Conservation (phyloP, 768 basidiomycete genomes). For the Mycena leptocephala region DNA sequence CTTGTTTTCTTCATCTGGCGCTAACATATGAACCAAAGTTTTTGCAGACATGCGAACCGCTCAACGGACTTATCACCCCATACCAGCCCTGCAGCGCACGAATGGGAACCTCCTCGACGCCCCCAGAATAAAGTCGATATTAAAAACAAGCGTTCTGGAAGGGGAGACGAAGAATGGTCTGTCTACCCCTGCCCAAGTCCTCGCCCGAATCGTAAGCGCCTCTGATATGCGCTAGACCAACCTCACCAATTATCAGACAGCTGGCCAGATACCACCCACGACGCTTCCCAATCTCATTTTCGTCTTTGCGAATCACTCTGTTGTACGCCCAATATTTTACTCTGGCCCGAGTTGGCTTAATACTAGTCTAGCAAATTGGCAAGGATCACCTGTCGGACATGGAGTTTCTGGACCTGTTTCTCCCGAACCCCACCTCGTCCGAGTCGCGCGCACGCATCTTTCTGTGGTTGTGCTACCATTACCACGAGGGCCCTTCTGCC, state of each 20-base stretch:
- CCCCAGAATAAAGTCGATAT: slow-evolving; percentile 82
- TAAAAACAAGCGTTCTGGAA: slow-evolving; percentile 73
- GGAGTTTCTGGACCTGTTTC: slow-evolving; percentile 69
- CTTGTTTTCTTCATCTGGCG: slow-evolving; percentile 18
- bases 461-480: slow-evolving; percentile 72
- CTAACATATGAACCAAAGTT: slow-evolving; percentile 57
- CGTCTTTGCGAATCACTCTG: slow-evolving; percentile 74
- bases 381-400: slow-evolving; percentile 50
- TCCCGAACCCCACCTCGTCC: slow-evolving; percentile 63
- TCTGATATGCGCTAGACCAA: slow-evolving; percentile 1
- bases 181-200: slow-evolving; percentile 71
- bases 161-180: slow-evolving; percentile 62
- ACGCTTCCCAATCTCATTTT: slow-evolving; percentile 82
- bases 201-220: slow-evolving; percentile 65
- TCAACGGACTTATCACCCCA: slow-evolving; percentile 84
- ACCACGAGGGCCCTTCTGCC: slow-evolving; percentile 68
- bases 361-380: slow-evolving; percentile 49
- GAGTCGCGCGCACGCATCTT: slow-evolving; percentile 65
- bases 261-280: slow-evolving; percentile 74
- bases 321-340: slow-evolving; percentile 49
- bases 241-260: slow-evolving; percentile 51
- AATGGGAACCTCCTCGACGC: slow-evolving; percentile 84
- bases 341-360: background rate
- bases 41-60: slow-evolving; percentile 88
- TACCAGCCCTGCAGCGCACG: slow-evolving; percentile 80